Conservation (phyloP, 352 stramenopile genomes). For the Elongisporangium anandrum region DNA sequence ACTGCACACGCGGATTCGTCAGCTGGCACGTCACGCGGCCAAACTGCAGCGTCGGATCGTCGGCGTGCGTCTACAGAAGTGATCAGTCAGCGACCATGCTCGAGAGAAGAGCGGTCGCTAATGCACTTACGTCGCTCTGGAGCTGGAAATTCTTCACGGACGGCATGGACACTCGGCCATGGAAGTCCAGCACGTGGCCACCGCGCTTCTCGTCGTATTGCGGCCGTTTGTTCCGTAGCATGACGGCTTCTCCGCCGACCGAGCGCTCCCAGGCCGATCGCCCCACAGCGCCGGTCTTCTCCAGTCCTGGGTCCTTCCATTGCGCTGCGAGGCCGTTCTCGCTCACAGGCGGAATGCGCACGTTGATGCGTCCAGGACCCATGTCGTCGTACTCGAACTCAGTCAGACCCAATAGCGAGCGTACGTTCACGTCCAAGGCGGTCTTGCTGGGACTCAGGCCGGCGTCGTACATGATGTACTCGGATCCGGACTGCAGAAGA, state of each 20-base stretch:
- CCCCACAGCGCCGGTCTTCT: not conserved
- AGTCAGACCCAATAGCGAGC: conserved; percentile 35
- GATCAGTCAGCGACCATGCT: not conserved
- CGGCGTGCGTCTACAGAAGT: conserved; percentile 19
- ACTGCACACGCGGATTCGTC: conserved; percentile 36
- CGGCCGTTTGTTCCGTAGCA: conserved; percentile 89
- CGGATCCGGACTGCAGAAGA: conserved; percentile 31
- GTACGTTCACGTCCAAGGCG: conserved; percentile 37
- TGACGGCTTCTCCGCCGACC: conserved; percentile 35
- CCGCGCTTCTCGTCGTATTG: conserved; percentile 45
- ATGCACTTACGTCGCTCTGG: conserved; percentile 35
- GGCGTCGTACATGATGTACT: conserved; percentile 58
- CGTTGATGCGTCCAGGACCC: conserved; percentile 41
- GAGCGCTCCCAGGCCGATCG: conserved; percentile 38
- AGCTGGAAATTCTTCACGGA: conserved; percentile 78
- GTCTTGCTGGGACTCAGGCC: conserved; percentile 45
- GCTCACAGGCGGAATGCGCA: conserved; percentile 35
- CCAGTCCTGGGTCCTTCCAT: conserved; percentile 26
- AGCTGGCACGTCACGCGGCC: conserved; percentile 58
- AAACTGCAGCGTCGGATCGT: conserved; percentile 53
- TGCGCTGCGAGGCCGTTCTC: conserved; percentile 12
- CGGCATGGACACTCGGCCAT: conserved; percentile 59
- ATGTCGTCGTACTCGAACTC: conserved; percentile 75
- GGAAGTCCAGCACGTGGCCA: conserved; percentile 62
- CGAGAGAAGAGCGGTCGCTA: not conserved